phyloP scores from a whole-genome alignment of 306 rosid species.

The Dryas drummondii region DNA sequence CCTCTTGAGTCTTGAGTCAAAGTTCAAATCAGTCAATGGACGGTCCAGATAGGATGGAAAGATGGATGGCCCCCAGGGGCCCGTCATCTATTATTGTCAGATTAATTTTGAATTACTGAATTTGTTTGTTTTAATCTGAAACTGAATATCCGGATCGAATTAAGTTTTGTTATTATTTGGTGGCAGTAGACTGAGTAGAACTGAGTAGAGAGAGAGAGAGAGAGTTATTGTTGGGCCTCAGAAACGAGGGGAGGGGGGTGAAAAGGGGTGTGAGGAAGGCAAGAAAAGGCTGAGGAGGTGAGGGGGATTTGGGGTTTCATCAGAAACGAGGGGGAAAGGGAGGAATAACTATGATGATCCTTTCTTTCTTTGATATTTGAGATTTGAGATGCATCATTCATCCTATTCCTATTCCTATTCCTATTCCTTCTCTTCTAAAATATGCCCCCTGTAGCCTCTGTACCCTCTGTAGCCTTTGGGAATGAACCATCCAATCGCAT shows the following conservation, averaged over 20 bases:
- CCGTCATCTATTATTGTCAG: no score
- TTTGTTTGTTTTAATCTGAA: background rate
- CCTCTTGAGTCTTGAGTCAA: no score
- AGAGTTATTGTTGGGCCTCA: constrained; percentile 33
- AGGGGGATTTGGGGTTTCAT: constrained; percentile 37
- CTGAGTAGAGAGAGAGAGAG: background rate
- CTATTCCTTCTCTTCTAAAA: constrained; percentile 38
- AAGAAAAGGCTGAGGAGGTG: constrained; percentile 29
- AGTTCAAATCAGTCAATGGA: no score
- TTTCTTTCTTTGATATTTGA: constrained; percentile 2
- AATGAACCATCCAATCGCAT: constrained; percentile 53
- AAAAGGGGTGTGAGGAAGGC: background rate
- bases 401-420: no score
- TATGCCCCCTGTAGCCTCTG: constrained; percentile 32
- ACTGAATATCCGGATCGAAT: background rate
- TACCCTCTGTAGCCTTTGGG: constrained; percentile 2
- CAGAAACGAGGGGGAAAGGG: constrained; percentile 50
- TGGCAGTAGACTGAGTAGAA: constrained; percentile 10
- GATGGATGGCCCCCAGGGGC: no score
- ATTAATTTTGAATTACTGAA: background rate
- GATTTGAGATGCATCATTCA: no score
- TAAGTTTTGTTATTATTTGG: constrained; percentile 17
- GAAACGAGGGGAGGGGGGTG: constrained; percentile 40
- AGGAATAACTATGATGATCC: constrained; percentile 55
- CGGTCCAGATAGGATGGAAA: no score